Base-by-base conservation (phyloP, 345 rosid species). In the Gynandropsis gynandra region DNA sequence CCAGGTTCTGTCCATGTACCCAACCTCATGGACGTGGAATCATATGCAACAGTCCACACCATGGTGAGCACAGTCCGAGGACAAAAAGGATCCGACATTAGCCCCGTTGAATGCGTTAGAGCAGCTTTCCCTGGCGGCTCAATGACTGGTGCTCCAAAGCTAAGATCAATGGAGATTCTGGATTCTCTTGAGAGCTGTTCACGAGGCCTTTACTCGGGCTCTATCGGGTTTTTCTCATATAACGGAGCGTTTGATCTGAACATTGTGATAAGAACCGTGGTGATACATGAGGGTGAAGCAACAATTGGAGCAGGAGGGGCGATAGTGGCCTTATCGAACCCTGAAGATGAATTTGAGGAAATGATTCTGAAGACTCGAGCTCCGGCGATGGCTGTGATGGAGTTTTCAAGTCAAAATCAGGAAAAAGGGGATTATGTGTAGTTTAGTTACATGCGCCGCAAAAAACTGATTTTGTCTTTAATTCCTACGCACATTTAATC, bases 91-190 rank as follows among this genome's bases (percentile, higher is more conserved):
- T 16, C 82, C 13, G 76, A 81, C 19, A 57, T 81, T 8, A 82
- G 74, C 32, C 82, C 93, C 16, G 74, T 82, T 1, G 86, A 78
- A 37, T 87, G 89, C 21, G 80, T 92, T 4, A 73, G 68, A 71
- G 93, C 95, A 47, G 97, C 97, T 39, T 92, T 85, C 68, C 97
- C 97, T 0, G 98, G 98, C 0, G 95, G 97, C 20, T 92, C 98
- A 29, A 92, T 92, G 98, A 92, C 95, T 0, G 98, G 98, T 44
- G 98, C 98, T 0, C 98, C 98, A 0, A 92, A 92, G 70, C 68
- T 85, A 67, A 77, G 98, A 66, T 92, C 98, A 1, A 82, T 87
- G 56, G 93, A 87, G 56, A 72, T 92, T 56, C 79, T 92, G 2
- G 96, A 92, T 60, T 80, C 86, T 35, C 58, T 92, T 6, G 96